Evolutionary conservation across 108 stramenopile genomes (phyloP), one percentile per base, ranked within the genome.

Genomic region (Licmophora abbreviata): DNA sequence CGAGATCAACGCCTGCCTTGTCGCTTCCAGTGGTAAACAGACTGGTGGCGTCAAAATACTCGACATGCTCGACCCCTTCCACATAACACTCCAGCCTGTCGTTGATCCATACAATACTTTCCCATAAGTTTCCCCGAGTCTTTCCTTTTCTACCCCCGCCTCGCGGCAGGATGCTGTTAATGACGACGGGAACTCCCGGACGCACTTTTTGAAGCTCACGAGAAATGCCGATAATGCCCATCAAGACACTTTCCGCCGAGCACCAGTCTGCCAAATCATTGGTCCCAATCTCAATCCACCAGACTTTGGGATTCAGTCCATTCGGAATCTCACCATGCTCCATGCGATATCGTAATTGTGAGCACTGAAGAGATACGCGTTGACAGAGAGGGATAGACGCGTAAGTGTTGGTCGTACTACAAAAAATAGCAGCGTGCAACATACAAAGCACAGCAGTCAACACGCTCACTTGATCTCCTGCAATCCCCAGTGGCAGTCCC

Each of bases 231-330:
- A 73, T 50, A 31, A 69, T 77, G 18, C 76, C 81, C 17, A 76
- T 51, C n/a, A 76, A 41, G 1, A 64, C 49, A 1, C 68, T 59
- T 54, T 82, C 81, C 28, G 58, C 63, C 18, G 73, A 69, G 48
- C 81, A 82, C 7, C 53, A 26, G 25, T 49, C 54, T 2, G 33
- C 15, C 15, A 77, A 48, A 59, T 82, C 76, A 44, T 82, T 82
- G 58, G 74, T 66, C 4, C 81, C 81, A n/a, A 82, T 69, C 34
- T 69, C 50, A n/a, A 83, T 44, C 81, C 81, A 83, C 61, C 61
- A 77, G n/a, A 83, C 71, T 42, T 68, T 68, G 2, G 81, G 67
- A 25, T 68, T 56, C 26, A 82, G 59, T 14, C 48, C 59, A 21
- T 55, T 54, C 5, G 73, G 73, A 35, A 72, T 59, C 50, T 78